Conservation (phyloP, 208 protist species). For the Polymyxa betae region DNA sequence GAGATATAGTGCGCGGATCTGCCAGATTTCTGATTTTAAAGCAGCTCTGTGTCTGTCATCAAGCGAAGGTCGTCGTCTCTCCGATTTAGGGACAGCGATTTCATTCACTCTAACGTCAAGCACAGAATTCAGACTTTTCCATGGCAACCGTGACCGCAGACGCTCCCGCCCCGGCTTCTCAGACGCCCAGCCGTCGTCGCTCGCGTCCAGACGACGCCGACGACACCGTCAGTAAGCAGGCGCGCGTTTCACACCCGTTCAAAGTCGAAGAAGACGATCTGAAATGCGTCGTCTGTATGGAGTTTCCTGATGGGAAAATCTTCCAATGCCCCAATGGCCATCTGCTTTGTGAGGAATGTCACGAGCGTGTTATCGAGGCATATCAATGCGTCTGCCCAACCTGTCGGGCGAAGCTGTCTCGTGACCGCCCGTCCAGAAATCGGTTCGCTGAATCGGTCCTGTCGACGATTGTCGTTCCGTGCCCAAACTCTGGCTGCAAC, state of each 20-base stretch:
- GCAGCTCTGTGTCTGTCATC: no score
- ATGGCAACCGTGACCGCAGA: no score
- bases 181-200: no score
- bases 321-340: slow-evolving; percentile 54
- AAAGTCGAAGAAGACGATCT: slow-evolving; percentile 52
- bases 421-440: slow-evolving; percentile 38
- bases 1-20: no score
- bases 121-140: no score
- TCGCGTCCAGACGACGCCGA: no score
- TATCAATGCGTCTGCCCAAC: slow-evolving; percentile 52
- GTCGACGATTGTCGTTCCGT: slow-evolving; percentile 32
- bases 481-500: slow-evolving; percentile 11
- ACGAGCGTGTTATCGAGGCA: slow-evolving; percentile 43
- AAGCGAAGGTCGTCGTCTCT: no score
- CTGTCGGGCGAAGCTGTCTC: slow-evolving; percentile 37
- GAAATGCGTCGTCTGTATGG: slow-evolving; percentile 64
- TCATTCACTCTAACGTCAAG: no score
- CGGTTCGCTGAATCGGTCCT: slow-evolving; percentile 50
- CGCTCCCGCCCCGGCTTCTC: no score
- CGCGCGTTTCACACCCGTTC: not conserved
- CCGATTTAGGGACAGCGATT: no score
- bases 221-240: no score
- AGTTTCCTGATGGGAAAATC: slow-evolving; percentile 35
- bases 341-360: slow-evolving; percentile 26
- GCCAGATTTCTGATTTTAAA: no score